Conservation (phyloP, 2,329 filamentous ascomycete species). For the Fusarium bulbicola region DNA sequence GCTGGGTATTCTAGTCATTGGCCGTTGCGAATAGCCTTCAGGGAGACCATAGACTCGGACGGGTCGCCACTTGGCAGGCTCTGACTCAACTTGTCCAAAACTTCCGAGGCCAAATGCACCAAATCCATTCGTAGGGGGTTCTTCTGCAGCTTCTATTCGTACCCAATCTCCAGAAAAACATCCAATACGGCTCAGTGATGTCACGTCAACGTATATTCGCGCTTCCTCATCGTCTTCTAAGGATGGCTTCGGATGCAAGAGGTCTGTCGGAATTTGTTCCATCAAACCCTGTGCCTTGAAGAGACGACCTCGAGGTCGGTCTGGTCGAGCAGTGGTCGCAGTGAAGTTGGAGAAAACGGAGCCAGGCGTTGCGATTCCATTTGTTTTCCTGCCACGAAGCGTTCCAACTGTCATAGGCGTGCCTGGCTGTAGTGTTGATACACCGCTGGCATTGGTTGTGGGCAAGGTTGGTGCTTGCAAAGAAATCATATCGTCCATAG, state of each 20-base stretch:
- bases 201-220: slow-evolving; percentile 89
- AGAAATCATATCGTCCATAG: slow-evolving; percentile 92
- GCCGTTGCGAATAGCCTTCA: slow-evolving; percentile 72
- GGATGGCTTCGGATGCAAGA: slow-evolving; percentile 84
- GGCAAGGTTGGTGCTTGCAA: slow-evolving; percentile 81
- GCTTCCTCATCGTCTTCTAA: slow-evolving; percentile 86
- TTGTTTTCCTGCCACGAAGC: slow-evolving; percentile 67
- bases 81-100: slow-evolving; percentile 63
- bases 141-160: slow-evolving; percentile 78
- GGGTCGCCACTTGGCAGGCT: slow-evolving; percentile 77
- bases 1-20: slow-evolving; percentile 68
- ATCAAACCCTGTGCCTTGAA: slow-evolving; percentile 87
- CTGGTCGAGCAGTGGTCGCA: slow-evolving; percentile 79
- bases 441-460: slow-evolving; percentile 78
- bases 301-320: slow-evolving; percentile 76
- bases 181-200: slow-evolving; percentile 84
- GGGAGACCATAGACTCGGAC: slow-evolving; percentile 90
- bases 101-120: slow-evolving; percentile 74
- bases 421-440: slow-evolving; percentile 81
- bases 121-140: slow-evolving; percentile 74
- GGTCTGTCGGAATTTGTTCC: slow-evolving; percentile 74
- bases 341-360: slow-evolving; percentile 93
- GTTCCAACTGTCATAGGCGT: slow-evolving; percentile 78
- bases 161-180: slow-evolving; percentile 99
- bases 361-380: slow-evolving; percentile 82